phyloP scores from a whole-genome alignment of 345 rosid genomes.

The Cardamine occulta region DNA sequence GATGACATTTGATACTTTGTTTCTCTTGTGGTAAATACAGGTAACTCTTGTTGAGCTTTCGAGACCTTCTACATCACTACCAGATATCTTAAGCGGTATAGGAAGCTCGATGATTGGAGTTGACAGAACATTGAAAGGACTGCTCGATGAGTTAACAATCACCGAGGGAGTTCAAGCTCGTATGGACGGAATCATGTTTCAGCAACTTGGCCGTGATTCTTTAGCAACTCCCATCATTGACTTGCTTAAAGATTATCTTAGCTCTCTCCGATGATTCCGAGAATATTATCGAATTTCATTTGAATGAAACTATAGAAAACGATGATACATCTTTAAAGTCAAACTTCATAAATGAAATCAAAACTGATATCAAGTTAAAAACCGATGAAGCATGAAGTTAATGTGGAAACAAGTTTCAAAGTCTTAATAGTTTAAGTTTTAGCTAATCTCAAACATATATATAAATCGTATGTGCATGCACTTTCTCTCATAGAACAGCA shows the following conservation, averaged over 20 bases:
- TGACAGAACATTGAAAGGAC: conserved; percentile 61
- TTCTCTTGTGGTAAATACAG: conserved; percentile 46
- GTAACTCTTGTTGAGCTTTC: conserved; percentile 86
- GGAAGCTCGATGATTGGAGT: conserved; percentile 75
- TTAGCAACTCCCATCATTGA: conserved; percentile 56
- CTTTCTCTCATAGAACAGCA: not conserved
- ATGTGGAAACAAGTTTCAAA: conserved; percentile 25
- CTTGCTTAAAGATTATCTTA: conserved; percentile 71
- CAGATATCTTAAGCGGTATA: conserved; percentile 71
- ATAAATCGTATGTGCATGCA: not conserved
- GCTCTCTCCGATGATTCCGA: conserved; percentile 60
- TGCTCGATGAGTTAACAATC: conserved; percentile 60
- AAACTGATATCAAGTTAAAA: conserved; percentile 1
- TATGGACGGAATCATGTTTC: conserved; percentile 86
- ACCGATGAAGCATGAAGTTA: conserved; percentile 22
- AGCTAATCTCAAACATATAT: not conserved
- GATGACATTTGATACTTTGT: conserved; percentile 12
- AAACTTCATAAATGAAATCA: not conserved
- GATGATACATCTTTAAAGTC: conserved; percentile 10
- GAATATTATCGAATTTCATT: not conserved
- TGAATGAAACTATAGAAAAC: not conserved
- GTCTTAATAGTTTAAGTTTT: conserved; percentile 17
- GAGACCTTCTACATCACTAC: conserved; percentile 70
- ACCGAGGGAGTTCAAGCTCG: conserved; percentile 81
- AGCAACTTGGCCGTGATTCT: conserved; percentile 64